These are phyloP conservation scores for Penicillium sp. DNA, from an alignment of 2,329 filamentous ascomycete species.

Conservation along the genomic window DNA sequence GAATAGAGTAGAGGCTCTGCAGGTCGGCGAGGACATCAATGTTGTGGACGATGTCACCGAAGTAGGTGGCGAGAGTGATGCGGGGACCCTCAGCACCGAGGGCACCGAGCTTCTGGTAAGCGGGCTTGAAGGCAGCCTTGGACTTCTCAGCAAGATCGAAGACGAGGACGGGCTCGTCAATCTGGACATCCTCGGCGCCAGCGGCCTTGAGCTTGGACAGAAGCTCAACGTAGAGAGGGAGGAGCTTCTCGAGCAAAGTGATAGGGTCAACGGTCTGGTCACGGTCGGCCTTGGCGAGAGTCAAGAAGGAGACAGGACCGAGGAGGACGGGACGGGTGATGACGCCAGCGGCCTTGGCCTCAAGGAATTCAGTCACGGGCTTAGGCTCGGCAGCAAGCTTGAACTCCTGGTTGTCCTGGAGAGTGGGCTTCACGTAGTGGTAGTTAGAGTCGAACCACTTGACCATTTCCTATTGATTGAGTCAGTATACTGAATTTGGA, in stretches of 20 bases:
- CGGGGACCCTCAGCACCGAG: conserved; percentile 80
- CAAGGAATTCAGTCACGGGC: conserved; percentile 88
- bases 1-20: conserved; percentile 74
- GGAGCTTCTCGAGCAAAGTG: conserved; percentile 84
- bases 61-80: conserved; percentile 92
- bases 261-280: conserved; percentile 90
- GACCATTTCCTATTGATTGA: conserved; percentile 77
- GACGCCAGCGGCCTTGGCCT: conserved; percentile 97
- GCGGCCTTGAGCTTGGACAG: conserved; percentile 91
- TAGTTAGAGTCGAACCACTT: conserved; percentile 99
- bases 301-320: conserved; percentile 95
- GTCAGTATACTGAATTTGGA: neutral
- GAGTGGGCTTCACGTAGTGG: conserved; percentile 99
- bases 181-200: conserved; percentile 94
- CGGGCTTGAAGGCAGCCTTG: conserved; percentile 97
- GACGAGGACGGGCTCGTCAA: conserved; percentile 95
- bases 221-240: conserved; percentile 93
- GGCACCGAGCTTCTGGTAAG: conserved; percentile 77
- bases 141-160: conserved; percentile 85
- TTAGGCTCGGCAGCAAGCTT: conserved; percentile 84
- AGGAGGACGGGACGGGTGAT: conserved; percentile 88
- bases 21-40: conserved; percentile 78
- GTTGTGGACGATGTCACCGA: conserved; percentile 99
- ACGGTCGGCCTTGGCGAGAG: conserved; percentile 97
- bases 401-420: conserved; percentile 96